Evolutionary conservation across 2,329 filamentous ascomycete species (phyloP).

Genomic region (Aquanectria penicillioides): DNA sequence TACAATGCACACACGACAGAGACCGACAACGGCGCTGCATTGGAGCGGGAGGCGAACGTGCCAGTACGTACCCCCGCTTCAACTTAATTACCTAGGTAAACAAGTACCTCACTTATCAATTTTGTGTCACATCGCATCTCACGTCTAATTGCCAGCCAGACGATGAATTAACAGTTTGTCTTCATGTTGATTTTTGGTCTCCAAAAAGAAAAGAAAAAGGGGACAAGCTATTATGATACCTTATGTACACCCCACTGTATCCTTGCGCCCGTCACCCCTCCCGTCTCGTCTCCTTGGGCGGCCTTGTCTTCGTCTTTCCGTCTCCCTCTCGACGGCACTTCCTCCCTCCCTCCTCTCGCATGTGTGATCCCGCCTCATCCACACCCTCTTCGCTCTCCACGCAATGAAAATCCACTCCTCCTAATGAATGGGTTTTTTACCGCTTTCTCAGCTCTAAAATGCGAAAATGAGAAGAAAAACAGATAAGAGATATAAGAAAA

Average conservation of each 20-base stretch:
- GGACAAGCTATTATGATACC: constrained; percentile 42
- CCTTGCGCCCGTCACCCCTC: constrained; percentile 15
- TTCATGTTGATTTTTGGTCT: constrained; percentile 38
- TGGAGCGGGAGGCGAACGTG: no score
- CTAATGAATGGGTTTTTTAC: constrained; percentile 41
- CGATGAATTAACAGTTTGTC: no score
- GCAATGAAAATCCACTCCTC: constrained; percentile 36
- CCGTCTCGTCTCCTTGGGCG: constrained; percentile 16
- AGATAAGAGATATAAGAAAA: constrained; percentile 34
- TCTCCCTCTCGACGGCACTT: neutral
- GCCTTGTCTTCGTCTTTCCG: neutral
- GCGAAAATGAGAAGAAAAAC: constrained; percentile 35
- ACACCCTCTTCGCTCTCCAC: constrained; percentile 11
- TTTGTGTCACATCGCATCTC: no score
- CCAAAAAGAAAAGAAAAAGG: constrained; percentile 34
- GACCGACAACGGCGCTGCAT: no score
- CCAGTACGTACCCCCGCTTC: no score
- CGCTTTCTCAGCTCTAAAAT: constrained; percentile 45
- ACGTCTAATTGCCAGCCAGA: no score
- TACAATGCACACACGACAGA: no score
- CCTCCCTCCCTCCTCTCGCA: constrained; percentile 5
- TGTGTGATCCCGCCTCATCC: no score
- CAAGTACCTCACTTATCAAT: no score
- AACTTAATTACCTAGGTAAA: no score
- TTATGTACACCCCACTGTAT: constrained; percentile 35